Evolutionary conservation across 2,329 filamentous ascomycete species (phyloP).

Genomic region (Aspergillus brasiliensis): DNA sequence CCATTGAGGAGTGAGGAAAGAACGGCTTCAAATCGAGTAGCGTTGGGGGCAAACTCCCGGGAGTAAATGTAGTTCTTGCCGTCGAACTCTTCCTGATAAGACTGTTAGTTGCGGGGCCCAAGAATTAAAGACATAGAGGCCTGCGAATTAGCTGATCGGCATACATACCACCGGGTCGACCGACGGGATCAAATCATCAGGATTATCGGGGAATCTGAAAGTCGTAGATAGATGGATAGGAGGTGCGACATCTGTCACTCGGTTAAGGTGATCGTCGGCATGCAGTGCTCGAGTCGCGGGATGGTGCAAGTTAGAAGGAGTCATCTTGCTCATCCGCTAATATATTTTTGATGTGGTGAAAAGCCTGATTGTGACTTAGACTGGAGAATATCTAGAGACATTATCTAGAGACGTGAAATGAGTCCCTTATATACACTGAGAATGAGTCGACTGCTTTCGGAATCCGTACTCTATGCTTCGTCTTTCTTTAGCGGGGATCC

Average conservation of each 20-base stretch:
- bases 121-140: no score
- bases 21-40: slow-evolving; percentile 80
- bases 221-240: slow-evolving; percentile 89
- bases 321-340: slow-evolving; percentile 17
- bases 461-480: neutral
- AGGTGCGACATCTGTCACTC: slow-evolving; percentile 77
- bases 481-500: neutral
- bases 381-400: neutral
- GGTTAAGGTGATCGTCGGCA: slow-evolving; percentile 75
- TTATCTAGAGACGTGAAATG: neutral
- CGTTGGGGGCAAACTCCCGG: slow-evolving; percentile 75
- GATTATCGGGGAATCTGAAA: slow-evolving; percentile 75
- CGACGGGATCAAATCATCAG: slow-evolving; percentile 60
- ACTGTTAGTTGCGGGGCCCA: neutral
- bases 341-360: neutral
- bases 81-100: slow-evolving; percentile 20
- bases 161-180: slow-evolving; percentile 52
- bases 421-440: neutral
- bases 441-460: neutral
- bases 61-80: slow-evolving; percentile 73
- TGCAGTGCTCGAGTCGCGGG: slow-evolving; percentile 68
- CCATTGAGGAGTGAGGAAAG: slow-evolving; percentile 69
- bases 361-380: no score
- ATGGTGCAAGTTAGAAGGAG: slow-evolving; percentile 19
- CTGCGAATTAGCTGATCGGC: neutral